These are phyloP conservation scores for Leccinum longicurvipes DNA, from an alignment of 768 basidiomycete species.

Conservation along the genomic window DNA sequence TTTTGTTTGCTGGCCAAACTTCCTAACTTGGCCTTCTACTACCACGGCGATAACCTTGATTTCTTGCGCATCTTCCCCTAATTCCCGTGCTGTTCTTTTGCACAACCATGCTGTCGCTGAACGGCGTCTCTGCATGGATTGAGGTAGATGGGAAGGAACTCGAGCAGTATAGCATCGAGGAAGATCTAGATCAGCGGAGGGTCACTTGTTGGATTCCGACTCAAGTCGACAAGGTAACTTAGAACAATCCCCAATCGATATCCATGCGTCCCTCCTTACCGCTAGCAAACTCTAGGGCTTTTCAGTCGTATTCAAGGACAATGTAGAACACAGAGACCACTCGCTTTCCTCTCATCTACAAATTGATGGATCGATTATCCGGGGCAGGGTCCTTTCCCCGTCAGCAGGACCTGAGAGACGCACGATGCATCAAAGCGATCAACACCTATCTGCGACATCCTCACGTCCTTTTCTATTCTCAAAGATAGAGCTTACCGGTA, in stretches of 20 bases:
- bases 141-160: constrained; percentile 27
- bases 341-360: constrained; percentile 1
- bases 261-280: neutral
- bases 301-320: constrained; percentile 23
- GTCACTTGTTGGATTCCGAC: constrained; percentile 31
- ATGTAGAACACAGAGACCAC: constrained; percentile 2
- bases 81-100: neutral
- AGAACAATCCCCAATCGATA: neutral
- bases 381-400: constrained; percentile 8
- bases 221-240: constrained; percentile 29
- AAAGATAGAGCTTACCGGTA: constrained; percentile 30
- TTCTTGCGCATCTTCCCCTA: neutral
- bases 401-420: neutral
- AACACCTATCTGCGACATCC: constrained; percentile 12
- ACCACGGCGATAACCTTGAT: too few species aligned
- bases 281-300: constrained; percentile 17
- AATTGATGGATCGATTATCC: constrained; percentile 19
- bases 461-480: constrained; percentile 25
- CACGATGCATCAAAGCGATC: constrained; percentile 1
- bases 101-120: constrained; percentile 21
- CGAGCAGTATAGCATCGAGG: constrained; percentile 26
- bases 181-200: constrained; percentile 5
- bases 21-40: neutral
- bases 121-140: constrained; percentile 24
- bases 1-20: neutral